A percentile compares a stretch with the other conserved stretches of the same genome.
These are phyloP conservation scores for Aphanoascus verrucosus DNA, from an alignment of 2,329 filamentous ascomycete genomes.

Conservation along the genomic window DNA sequence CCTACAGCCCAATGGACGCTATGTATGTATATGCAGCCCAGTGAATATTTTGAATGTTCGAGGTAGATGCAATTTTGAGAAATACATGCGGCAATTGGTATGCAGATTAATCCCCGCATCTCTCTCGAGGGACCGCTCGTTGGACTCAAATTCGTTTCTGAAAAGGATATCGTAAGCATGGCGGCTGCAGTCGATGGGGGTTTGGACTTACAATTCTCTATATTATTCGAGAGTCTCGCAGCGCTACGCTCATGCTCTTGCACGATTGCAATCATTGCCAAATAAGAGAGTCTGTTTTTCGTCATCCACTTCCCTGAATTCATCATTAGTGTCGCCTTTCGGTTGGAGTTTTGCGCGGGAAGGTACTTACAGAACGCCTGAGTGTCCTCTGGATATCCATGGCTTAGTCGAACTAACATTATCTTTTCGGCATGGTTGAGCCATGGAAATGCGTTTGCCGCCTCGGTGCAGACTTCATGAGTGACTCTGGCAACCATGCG, in stretches of 20 bases:
- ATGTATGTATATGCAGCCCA: not conserved
- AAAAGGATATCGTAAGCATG: no score
- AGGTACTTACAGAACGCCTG: constrained; percentile 21
- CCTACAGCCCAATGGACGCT: not conserved
- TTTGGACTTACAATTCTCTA: not conserved
- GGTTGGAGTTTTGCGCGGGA: not conserved
- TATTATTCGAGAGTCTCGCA: not conserved
- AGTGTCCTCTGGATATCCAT: constrained; percentile 18
- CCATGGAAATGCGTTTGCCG: constrained; percentile 17
- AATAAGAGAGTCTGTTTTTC: constrained; percentile 18
- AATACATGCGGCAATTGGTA: no score
- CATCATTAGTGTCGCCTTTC: not conserved
- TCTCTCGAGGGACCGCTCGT: no score
- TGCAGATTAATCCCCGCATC: no score
- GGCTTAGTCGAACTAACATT: constrained; percentile 16
- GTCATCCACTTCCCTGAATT: constrained; percentile 20
- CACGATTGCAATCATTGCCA: constrained; percentile 18
- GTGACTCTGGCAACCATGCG: constrained; percentile 14
- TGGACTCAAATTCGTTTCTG: no score
- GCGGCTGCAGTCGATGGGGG: no score
- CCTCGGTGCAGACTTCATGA: constrained; percentile 20
- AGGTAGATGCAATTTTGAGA: no score
- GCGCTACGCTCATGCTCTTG: not conserved
- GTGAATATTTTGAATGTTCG: not conserved
- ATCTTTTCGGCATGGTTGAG: constrained; percentile 19